These are phyloP conservation scores for Udeniomyces megalosporus DNA, from an alignment of 768 basidiomycete species.

Conservation along the genomic window DNA sequence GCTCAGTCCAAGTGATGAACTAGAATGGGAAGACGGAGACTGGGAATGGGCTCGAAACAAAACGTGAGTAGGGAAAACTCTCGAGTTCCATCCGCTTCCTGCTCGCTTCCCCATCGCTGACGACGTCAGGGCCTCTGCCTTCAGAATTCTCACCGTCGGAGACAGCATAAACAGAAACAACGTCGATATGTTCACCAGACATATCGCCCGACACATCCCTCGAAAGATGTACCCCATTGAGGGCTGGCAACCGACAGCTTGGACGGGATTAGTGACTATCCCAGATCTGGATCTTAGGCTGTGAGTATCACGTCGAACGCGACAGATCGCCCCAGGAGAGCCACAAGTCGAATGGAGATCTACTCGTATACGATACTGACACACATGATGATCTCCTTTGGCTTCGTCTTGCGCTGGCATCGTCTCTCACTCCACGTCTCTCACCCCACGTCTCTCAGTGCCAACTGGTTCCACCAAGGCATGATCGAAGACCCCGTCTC, in stretches of 20 bases:
- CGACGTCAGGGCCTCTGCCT: background rate
- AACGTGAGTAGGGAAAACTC: constrained; percentile 6
- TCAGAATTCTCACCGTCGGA: constrained; percentile 10
- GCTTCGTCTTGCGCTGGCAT: too few species aligned
- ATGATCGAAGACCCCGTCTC: too few species aligned
- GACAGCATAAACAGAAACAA: constrained; percentile 10
- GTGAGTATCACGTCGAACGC: too few species aligned
- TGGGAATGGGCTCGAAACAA: constrained; percentile 10
- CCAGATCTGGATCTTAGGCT: background rate
- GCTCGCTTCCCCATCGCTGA: background rate
- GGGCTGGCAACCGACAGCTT: background rate
- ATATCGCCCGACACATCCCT: background rate
- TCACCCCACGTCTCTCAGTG: too few species aligned
- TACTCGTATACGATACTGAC: too few species aligned
- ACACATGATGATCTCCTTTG: background rate
- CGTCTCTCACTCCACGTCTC: too few species aligned
- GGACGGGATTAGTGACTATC: background rate
- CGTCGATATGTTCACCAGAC: constrained; percentile 1
- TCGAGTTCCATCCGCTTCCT: background rate
- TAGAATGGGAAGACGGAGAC: too few species aligned
- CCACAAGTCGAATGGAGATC: too few species aligned
- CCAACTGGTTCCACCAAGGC: background rate
- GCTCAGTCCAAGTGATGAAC: too few species aligned
- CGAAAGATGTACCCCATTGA: background rate
- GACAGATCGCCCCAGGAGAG: too few species aligned